phyloP scores from a whole-genome alignment of 148 eudicot species.

The Rhododendron williamsianum region DNA sequence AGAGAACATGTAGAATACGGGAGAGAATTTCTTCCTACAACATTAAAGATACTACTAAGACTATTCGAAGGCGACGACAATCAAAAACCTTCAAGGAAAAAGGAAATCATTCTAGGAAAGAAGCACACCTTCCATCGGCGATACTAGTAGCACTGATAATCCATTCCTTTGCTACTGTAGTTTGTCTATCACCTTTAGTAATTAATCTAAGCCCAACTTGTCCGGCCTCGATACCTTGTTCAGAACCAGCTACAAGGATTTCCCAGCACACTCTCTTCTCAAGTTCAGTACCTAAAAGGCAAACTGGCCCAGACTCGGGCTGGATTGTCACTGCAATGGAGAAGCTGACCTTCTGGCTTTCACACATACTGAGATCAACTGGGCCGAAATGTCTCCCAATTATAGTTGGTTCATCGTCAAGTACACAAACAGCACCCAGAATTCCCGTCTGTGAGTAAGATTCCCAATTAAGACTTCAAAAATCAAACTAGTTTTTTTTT shows the following conservation, averaged over 20 bases:
- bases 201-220: conserved; percentile 93
- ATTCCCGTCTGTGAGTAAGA: conserved; percentile 68
- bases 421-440: conserved; percentile 82
- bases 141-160: conserved; percentile 87
- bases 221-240: conserved; percentile 98
- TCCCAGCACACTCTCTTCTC: conserved; percentile 89
- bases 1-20: background rate
- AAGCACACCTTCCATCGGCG: conserved; percentile 89
- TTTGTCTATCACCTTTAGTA: conserved; percentile 83
- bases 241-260: conserved; percentile 93
- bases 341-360: conserved; percentile 71
- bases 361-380: conserved; percentile 73
- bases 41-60: background rate
- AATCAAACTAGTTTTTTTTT: background rate
- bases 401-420: conserved; percentile 94
- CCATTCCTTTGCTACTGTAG: conserved; percentile 88
- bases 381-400: conserved; percentile 82
- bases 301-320: conserved; percentile 97
- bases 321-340: conserved; percentile 83
- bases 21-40: background rate
- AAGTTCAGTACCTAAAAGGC: conserved; percentile 88
- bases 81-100: background rate
- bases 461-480: conserved; percentile 2
- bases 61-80: background rate
- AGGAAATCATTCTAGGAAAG: background rate